Evolutionary conservation across 1,284 basidiomycete species (phyloP).

Genomic region (Sporisorium graminicola): DNA sequence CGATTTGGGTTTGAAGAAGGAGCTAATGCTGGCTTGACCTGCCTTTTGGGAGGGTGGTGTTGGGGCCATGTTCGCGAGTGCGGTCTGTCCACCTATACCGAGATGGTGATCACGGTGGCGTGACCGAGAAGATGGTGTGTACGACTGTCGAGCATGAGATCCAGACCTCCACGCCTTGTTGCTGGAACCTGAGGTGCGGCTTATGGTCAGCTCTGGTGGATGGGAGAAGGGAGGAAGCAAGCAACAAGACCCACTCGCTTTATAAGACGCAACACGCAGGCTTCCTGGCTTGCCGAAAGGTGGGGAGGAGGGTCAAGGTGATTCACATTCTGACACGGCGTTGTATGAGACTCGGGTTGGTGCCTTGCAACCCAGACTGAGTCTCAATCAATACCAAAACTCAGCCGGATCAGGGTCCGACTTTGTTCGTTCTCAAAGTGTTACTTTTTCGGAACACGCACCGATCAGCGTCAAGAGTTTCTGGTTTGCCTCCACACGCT

Average conservation of each 20-base stretch:
- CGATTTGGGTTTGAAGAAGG: constrained; percentile 53
- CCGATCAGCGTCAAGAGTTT: constrained; percentile 12
- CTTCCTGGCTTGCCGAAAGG: too few relatives aligned
- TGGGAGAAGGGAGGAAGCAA: not conserved
- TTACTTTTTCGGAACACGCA: constrained; percentile 25
- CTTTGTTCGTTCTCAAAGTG: constrained; percentile 16
- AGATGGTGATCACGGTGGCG: constrained; percentile 1
- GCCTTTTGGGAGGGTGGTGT: constrained; percentile 34
- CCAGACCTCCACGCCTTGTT: not conserved
- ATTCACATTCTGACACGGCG: constrained; percentile 12
- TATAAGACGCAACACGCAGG: not conserved
- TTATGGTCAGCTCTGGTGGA: not conserved
- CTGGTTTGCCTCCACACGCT: constrained; percentile 2
- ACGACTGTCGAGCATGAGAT: not conserved
- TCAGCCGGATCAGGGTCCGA: constrained; percentile 25
- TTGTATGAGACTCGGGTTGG: constrained; percentile 13
- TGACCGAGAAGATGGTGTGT: not conserved
- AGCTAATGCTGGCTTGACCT: constrained; percentile 49
- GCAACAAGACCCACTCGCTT: not conserved
- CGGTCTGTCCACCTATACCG: not conserved
- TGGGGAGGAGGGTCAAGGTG: constrained; percentile 9
- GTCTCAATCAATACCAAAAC: constrained; percentile 30
- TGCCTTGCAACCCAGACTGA: not conserved
- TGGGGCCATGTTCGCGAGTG: not conserved
- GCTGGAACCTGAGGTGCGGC: not conserved